These are phyloP conservation scores for Amanita jacksonii DNA, from an alignment of 768 basidiomycete genomes.

Conservation along the genomic window DNA sequence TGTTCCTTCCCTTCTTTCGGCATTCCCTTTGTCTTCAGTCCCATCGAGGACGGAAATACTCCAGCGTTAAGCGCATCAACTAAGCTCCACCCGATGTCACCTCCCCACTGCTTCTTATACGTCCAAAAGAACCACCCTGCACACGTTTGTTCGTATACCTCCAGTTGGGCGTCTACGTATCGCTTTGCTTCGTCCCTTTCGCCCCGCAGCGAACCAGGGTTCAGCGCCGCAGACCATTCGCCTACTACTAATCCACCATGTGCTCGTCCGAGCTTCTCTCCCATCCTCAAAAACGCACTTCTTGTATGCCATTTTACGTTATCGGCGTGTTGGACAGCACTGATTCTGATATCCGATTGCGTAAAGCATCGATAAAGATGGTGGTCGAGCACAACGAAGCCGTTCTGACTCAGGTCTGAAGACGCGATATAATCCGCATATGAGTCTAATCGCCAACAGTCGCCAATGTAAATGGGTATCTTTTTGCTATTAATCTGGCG, in stretches of 20 bases:
- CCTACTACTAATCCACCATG: constrained; percentile 50
- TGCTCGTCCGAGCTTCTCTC: constrained; percentile 24
- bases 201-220: constrained; percentile 45
- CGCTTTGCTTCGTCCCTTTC: constrained; percentile 26
- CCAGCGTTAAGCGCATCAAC: constrained; percentile 53
- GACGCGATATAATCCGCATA: constrained; percentile 46
- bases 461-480: constrained; percentile 65
- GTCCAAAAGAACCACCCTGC: constrained; percentile 85
- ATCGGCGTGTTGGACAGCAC: constrained; percentile 44
- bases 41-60: constrained; percentile 48
- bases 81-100: constrained; percentile 71
- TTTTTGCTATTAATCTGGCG: constrained; percentile 38
- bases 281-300: constrained; percentile 24
- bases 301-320: constrained; percentile 30
- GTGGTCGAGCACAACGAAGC: constrained; percentile 61
- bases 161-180: constrained; percentile 57
- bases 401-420: constrained; percentile 7
- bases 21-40: constrained; percentile 24
- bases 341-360: constrained; percentile 38
- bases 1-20: constrained; percentile 13
- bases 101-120: constrained; percentile 55
- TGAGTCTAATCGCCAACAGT: constrained; percentile 63
- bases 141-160: constrained; percentile 50
- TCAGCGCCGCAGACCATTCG: constrained; percentile 74
- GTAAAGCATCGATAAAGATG: constrained; percentile 83